Evolutionary conservation across 345 rosid species (phyloP), one percentile per base, ranked within the genome.

Genomic region (Litchi chinensis): DNA sequence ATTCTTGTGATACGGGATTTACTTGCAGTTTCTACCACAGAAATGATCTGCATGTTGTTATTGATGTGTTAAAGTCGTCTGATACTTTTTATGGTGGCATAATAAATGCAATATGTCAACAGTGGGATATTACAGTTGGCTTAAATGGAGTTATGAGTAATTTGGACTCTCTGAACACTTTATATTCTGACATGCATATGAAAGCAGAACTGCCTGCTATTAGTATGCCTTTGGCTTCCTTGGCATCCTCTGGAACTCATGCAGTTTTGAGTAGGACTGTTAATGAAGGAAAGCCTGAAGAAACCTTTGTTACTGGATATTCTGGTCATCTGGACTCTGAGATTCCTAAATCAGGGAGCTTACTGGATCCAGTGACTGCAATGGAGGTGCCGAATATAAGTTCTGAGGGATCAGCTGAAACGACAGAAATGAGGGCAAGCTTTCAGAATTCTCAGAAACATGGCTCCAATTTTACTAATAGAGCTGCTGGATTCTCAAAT

Each of bases 51-150:
- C 80, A 77, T 77, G 70, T 22, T 26, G 86, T 94, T 66, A 74
- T 90, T 85, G 90, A 91, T 82, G 90, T 83, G 85, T 89, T 96
- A 28, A 91, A 88, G 84, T 79, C 92, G 77, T 90, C 93, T 68
- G 77, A 82, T 84, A 73, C 68, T 79, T 66, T 79, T 75, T 92
- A 89, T 85, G 43, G 79, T 79, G 86, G 79, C 65, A 86, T 96
- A 81, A 71, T 91, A 79, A 82, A 77, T 72, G 95, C 93, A 79
- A 88, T 96, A 75, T 79, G 78, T 80, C 90, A 86, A 68, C 86
- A 89, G 72, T 94, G 90, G 95, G 89, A 87, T 83, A 70, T 86
- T 60, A 73, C 88, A 83, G 80, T 68, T 71, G 77, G 82, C 75
- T 82, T 80, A 15, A 81, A 79, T 72, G 84, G 86, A 80, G 78